Base-by-base conservation (phyloP, 2,329 filamentous ascomycete genomes). In the Neoscytalidium dimidiatum region DNA sequence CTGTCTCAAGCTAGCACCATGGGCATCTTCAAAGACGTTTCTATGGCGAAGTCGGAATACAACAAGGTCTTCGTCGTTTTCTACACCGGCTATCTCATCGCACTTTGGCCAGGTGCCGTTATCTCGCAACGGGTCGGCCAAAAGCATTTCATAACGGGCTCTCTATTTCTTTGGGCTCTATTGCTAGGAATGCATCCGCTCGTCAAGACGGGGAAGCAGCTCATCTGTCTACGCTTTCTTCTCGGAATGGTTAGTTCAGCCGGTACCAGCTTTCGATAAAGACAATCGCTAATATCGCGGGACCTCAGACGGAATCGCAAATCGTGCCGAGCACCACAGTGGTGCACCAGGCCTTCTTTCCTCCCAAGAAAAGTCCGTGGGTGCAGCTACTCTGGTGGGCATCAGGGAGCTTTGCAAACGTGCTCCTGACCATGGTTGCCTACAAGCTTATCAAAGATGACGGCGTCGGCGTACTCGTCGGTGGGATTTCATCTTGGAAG, bases 401-500 rank as follows among this genome's bases (percentile, higher is more conserved):
- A 3, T 51, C 48, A n/a, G 48, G 48, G 1, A 51, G 48, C 17
- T 51, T 51, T 8, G 48, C 48, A 7, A 51, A 51, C 28, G 48
- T 51, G 17, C 48, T 51, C 26, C 26, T 51, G 26, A 51, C 48
- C 0, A 51, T 51, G 48, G 48, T 51, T 3, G 48, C 48, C 14
- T 51, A 51, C 28, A 51, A 51, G 28, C 48, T 51, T n/a, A 51
- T 51, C 48, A 31, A 31, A 17, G 48, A 51, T n/a, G 48, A 51
- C 26, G 11, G 11, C 26, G 48, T 29, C 6, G 48, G 48, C 0
- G 48, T 19, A 3, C 48, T 51, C 28, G 17, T 51, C 2, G 48
- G 48, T 3, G 48, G 48, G 2, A 51, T 51, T 7, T 51, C 48
- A 3, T 51, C 48, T 17, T 51, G 48, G 48, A 51, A 51, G 48